Conservation (phyloP, 2,329 filamentous ascomycete genomes). For the Sporothrix globosa region DNA sequence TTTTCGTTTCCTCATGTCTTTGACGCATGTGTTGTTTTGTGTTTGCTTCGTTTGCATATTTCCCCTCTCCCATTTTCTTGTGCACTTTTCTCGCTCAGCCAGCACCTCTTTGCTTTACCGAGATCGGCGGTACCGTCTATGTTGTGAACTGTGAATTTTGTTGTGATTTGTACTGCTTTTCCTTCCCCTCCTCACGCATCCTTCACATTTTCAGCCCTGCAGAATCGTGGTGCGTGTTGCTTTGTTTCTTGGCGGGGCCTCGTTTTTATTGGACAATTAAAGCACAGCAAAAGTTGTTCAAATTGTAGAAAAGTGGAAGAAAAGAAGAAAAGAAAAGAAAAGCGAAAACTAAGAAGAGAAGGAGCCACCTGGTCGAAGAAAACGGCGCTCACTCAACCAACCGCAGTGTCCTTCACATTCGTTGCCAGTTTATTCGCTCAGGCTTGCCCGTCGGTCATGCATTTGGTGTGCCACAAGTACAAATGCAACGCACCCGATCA, state of each 20-base stretch:
- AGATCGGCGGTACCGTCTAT: neutral
- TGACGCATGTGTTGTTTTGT: neutral
- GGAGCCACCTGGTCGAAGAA: neutral
- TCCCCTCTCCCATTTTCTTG: neutral
- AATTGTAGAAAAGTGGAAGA: neutral
- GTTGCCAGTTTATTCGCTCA: neutral
- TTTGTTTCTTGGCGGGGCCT: neutral
- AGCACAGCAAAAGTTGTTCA: neutral
- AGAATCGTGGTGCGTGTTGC: neutral
- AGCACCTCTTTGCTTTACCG: slow-evolving; percentile 7
- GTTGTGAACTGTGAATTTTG: neutral
- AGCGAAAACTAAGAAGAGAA: neutral
- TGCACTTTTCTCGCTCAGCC: neutral
- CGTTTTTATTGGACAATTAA: neutral
- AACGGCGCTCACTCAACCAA: slow-evolving; percentile 1
- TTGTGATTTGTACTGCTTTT: neutral
- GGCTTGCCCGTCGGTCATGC: neutral
- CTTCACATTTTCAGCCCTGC: neutral
- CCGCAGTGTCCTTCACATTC: neutral
- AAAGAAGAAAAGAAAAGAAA: neutral
- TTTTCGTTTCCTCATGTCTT: slow-evolving; percentile 11
- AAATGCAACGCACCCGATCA: neutral
- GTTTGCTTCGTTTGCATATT: neutral
- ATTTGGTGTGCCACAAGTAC: slow-evolving; percentile 2
- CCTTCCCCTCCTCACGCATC: neutral